Base-by-base conservation (phyloP, 208 protist species). In the Trypanosoma lewisi region DNA sequence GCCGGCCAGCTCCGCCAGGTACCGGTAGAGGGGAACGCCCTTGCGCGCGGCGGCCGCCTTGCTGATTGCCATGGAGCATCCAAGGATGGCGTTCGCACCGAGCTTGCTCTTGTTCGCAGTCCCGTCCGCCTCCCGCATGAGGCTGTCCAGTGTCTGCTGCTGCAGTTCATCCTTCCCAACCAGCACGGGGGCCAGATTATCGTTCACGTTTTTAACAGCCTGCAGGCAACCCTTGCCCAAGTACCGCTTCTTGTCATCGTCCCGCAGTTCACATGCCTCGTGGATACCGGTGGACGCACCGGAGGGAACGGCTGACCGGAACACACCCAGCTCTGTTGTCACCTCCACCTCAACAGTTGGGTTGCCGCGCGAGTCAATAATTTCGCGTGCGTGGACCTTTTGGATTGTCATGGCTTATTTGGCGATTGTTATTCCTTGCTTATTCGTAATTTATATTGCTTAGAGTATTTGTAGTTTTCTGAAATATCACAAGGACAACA, bases 241-340 rank as follows among this genome's bases (percentile, higher is more conserved):
- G 83, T 98, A 99, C 49, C 84, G 75, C 31, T 67, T 70, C 67
- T 96, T 93, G 78, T 97, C 97, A 51, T 80, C 87, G 72, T 99
- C 99, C 66, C 98, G 91, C 33, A 99, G 84, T 83, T 99, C 98
- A 57, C 87, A 89, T 21, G 98, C 98, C 82, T 99, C 98, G 71
- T 99, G 90, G 30, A 96, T 84, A 67, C 99, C 99, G 33, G 98
- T 99, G 21, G 98, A 99, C 5, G 99, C 99, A 66, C 99, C 98
- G 17, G 93, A 98, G 30, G 99, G 99, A 17, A 98, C 98, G 27
- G 95, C 96, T 16, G 95, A 94, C 67, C 97, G 93, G 87, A 99
- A 99, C 17, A 97, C 57, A 50, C 97, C 96, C 19, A 87, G 55
- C 19, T 85, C 91, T 44, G 97, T 99, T 31, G 80, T 97, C 50